Conservation (phyloP, 1,139 yeast genomes). For the Suhomyces choctaworum region DNA sequence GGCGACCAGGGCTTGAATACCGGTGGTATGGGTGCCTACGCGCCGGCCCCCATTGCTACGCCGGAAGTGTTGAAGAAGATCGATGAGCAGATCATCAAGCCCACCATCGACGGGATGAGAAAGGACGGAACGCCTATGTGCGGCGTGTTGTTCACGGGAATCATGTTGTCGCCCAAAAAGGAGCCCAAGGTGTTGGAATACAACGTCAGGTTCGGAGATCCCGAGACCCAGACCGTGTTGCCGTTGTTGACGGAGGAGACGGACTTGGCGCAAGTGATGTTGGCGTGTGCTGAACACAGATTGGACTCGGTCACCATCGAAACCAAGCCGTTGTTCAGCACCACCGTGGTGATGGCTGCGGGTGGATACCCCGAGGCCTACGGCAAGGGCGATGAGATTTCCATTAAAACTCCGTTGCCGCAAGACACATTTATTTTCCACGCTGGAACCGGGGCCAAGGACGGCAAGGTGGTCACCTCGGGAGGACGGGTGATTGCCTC, state of each 20-base stretch:
- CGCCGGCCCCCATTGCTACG: constrained; percentile 93
- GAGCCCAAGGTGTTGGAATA: constrained; percentile 93
- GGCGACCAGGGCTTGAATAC: constrained; percentile 94
- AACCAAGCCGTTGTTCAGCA: constrained; percentile 62
- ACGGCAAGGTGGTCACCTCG: constrained; percentile 69
- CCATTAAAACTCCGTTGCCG: constrained; percentile 51
- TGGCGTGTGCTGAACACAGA: constrained; percentile 94
- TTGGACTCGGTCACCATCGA: constrained; percentile 78
- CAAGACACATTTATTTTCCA: constrained; percentile 76
- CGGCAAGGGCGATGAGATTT: constrained; percentile 82
- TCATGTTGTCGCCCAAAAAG: constrained; percentile 80
- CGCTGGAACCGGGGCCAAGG: constrained; percentile 76
- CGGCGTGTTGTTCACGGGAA: constrained; percentile 95
- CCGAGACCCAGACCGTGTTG: constrained; percentile 95
- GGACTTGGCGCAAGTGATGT: constrained; percentile 87
- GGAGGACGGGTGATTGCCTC: constrained; percentile 98
- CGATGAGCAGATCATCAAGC: constrained; percentile 72
- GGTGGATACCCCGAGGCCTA: constrained; percentile 95
- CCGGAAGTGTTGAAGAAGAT: constrained; percentile 68
- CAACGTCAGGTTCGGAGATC: constrained; percentile 98
- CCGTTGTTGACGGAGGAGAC: constrained; percentile 81
- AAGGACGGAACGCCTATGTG: constrained; percentile 93
- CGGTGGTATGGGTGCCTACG: constrained; percentile 99
- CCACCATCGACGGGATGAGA: constrained; percentile 96
- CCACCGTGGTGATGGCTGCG: constrained; percentile 95